A percentile compares a stretch with the other conserved stretches of the same genome.
Conservation (phyloP, 768 basidiomycete genomes). For the Suillus discolor region DNA sequence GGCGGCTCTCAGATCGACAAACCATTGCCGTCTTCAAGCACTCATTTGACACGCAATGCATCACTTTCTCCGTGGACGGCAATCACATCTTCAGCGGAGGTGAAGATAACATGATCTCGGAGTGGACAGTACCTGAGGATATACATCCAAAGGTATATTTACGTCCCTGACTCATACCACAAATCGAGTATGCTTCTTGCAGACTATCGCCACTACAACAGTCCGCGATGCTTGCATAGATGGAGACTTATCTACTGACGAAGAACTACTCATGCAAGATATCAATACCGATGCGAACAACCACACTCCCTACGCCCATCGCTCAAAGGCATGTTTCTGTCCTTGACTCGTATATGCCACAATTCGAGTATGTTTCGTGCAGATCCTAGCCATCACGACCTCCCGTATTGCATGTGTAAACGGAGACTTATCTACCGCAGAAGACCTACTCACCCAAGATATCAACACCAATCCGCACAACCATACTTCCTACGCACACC, state of each 20-base stretch:
- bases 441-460: too few species aligned
- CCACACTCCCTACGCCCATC: neutral
- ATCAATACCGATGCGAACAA: neutral
- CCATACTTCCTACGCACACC: neutral
- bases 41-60: neutral
- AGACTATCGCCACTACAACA: neutral
- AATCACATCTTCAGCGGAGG: neutral
- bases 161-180: too few species aligned
- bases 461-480: too few species aligned
- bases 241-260: neutral
- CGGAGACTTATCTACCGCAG: too few species aligned
- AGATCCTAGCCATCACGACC: too few species aligned
- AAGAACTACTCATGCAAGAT: neutral
- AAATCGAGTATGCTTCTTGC: neutral
- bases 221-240: neutral
- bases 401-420: too few species aligned
- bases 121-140: neutral
- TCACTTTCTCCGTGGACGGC: neutral
- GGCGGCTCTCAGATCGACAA: neutral
- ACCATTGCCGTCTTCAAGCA: neutral
- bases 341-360: too few species aligned
- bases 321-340: too few species aligned
- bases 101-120: neutral
- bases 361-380: too few species aligned
- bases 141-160: too few species aligned